phyloP scores from a whole-genome alignment of 2,329 filamentous ascomycete species.

The Pseudogymnoascus pannorum region DNA sequence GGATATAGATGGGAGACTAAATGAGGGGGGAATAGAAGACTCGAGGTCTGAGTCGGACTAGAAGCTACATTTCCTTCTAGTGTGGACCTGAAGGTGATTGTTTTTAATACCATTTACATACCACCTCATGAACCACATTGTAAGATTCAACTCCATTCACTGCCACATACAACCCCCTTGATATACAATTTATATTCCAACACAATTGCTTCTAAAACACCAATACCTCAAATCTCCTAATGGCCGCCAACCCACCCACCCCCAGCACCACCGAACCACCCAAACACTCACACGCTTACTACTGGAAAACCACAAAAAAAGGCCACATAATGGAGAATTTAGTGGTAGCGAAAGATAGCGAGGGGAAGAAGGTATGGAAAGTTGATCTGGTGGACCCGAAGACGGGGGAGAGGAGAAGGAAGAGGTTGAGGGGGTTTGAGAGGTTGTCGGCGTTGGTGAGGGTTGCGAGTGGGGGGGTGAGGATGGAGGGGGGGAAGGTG shows the following conservation, averaged over 20 bases:
- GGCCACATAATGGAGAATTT: not conserved
- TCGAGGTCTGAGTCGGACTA: not conserved
- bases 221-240: not conserved
- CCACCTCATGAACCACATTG: not conserved
- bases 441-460: not conserved
- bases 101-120: not conserved
- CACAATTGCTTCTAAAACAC: not conserved
- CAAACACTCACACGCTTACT: not conserved
- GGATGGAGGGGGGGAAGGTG: not conserved
- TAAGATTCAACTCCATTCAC: not conserved
- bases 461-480: not conserved
- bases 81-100: not conserved
- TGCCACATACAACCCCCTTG: not conserved
- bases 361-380: not conserved
- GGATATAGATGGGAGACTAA: not conserved
- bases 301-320: not conserved
- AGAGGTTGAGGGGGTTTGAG: not conserved
- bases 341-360: not conserved
- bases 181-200: not conserved
- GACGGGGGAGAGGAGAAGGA: not conserved
- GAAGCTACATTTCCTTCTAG: not conserved
- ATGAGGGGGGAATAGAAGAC: not conserved
- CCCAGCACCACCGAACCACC: not conserved
- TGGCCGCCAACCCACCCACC: not conserved
- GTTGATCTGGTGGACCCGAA: not conserved